phyloP scores from a whole-genome alignment of 768 basidiomycete species.

The Xanthoconium stramineum region DNA sequence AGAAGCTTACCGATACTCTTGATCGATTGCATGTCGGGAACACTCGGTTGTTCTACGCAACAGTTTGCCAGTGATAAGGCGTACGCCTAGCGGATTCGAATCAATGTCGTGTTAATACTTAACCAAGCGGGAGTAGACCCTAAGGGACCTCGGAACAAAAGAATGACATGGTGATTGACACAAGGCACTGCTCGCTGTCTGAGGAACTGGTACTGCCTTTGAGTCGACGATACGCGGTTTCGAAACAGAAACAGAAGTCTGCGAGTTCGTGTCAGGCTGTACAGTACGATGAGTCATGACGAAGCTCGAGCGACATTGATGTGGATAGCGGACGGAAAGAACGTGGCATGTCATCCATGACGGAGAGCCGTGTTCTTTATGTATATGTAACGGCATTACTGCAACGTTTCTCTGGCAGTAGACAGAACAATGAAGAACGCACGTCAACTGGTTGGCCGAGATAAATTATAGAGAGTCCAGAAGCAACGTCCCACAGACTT shows the following conservation, averaged over 20 bases:
- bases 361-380: constrained; percentile 9
- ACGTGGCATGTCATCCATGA: constrained; percentile 5
- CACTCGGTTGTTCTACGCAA: not conserved
- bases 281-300: not conserved
- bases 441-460: constrained; percentile 18
- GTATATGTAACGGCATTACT: constrained; percentile 1
- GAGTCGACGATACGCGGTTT: too few relatives aligned
- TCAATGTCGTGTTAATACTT: not conserved
- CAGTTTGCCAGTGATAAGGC: not conserved
- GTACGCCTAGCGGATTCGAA: not conserved
- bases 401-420: constrained; percentile 6
- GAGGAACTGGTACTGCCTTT: not conserved
- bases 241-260: not conserved
- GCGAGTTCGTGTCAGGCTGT: not conserved
- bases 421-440: constrained; percentile 22
- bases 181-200: not conserved
- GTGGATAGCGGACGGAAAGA: not conserved
- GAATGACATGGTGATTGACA: not conserved
- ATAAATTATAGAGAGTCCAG: constrained; percentile 30
- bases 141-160: not conserved
- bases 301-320: not conserved
- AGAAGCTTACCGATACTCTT: not conserved
- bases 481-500: constrained; percentile 14
- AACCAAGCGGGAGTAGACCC: not conserved
- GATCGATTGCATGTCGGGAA: constrained; percentile 2